Percentiles rank a stretch among this genome's conserved stretches.
phyloP scores from a whole-genome alignment of 2,329 filamentous ascomycete genomes.

The Helminthosporium solani region DNA sequence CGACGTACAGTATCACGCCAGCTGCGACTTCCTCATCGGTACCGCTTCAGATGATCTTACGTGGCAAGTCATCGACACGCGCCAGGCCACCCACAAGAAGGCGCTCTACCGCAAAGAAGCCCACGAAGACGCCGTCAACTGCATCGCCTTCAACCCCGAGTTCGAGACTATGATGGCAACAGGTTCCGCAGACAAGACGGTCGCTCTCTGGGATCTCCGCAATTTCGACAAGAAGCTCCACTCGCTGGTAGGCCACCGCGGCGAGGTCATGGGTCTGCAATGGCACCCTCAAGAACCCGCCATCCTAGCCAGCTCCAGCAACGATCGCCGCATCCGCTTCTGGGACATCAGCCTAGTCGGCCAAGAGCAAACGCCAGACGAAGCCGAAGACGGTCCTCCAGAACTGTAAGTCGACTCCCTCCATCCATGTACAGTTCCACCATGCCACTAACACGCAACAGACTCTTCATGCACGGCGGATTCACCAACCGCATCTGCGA shows the following conservation, averaged over 20 bases:
- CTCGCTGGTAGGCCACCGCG: conserved; percentile 81
- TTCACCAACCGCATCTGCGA: conserved; percentile 97
- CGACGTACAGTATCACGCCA: conserved; percentile 92
- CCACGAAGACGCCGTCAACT: conserved; percentile 91
- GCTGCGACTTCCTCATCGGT: conserved; percentile 77
- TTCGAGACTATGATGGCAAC: conserved; percentile 90
- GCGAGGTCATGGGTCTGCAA: conserved; percentile 85
- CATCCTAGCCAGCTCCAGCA: conserved; percentile 86
- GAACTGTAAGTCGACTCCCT: conserved; percentile 70
- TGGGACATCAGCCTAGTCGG: conserved; percentile 94
- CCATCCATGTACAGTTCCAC: not conserved
- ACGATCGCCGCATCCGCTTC: conserved; percentile 91
- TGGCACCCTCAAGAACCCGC: conserved; percentile 93
- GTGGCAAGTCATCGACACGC: conserved; percentile 87
- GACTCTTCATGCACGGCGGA: conserved; percentile 96
- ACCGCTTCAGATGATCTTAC: conserved; percentile 95
- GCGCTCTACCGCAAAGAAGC: conserved; percentile 71
- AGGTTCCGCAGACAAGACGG: conserved; percentile 90
- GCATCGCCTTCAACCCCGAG: conserved; percentile 89
- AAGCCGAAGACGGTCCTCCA: conserved; percentile 90
- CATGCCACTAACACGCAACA: conserved; percentile 41
- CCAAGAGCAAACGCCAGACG: conserved; percentile 91
- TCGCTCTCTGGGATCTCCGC: conserved; percentile 92
- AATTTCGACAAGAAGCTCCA: conserved; percentile 90
- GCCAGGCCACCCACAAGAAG: conserved; percentile 64